Base-by-base conservation (phyloP, 257 asterid genomes). In the Solanum sparsipilum region DNA sequence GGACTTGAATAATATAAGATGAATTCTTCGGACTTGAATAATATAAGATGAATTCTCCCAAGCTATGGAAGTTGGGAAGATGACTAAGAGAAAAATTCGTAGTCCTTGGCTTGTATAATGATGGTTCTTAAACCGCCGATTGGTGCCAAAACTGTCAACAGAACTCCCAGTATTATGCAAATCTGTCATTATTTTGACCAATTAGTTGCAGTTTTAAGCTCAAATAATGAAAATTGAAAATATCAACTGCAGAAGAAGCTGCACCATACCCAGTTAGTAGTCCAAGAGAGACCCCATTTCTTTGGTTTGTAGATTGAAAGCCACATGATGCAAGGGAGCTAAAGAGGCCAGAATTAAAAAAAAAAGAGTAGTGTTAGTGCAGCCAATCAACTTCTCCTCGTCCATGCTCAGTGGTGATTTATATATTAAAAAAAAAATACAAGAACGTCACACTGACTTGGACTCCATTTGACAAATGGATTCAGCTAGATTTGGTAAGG, bases 311-410 rank as follows among this genome's bases (percentile, higher is more conserved):
- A 86, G 38, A 92, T 86, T 36, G 91, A 88, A 46, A 92, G 92
- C 94, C 93, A 91, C 89, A 91, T 92, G 87, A 92, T 87, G 86
- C 94, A 92, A 13, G 93, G 94, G 60, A 92, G 91, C 94, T 91
- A 91, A 73, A 87, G 88, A 76, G 75, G 60, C 3, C 11, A 48
- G 60, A 48, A 46, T 36, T 6, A 7, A 8, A 7, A 10, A 78
- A 83, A 25, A 63, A 70, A 60, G 58, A 39, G 3, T 86, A 32
- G 32, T 81, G 78, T 15, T 46, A 81, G 18, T 52, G 23, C 10
- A 6, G 63, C 63, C 63, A 16, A 52, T 52, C 23, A 52, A 6
- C 23, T 52, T 18, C 63, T 46, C 56, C 56, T 46, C 56, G 56
- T 46, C 56, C 18, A 46, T 46, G 56, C 6, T 44, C 52, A 44